Evolutionary conservation across 352 stramenopile genomes (phyloP).

Genomic region (Pelagophyceae sp.): DNA sequence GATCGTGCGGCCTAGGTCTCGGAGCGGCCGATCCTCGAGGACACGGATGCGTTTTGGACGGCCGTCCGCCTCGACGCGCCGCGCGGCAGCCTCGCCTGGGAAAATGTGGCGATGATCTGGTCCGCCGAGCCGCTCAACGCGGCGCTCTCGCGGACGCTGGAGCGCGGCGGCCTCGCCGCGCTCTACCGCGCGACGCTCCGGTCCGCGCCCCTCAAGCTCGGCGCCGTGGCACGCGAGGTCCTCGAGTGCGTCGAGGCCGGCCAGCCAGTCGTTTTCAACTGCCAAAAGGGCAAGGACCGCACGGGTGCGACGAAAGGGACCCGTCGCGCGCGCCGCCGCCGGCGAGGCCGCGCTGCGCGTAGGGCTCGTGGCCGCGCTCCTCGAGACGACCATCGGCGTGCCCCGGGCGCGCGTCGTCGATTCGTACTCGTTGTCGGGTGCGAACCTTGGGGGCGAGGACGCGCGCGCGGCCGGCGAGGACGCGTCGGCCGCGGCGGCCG

Average conservation of each 20-base stretch:
- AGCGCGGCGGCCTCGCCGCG: background rate
- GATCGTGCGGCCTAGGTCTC: no score
- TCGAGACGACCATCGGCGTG: background rate
- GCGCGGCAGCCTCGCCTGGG: background rate
- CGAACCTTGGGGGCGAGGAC: constrained; percentile 4
- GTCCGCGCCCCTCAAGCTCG: background rate
- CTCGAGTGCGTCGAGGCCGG: background rate
- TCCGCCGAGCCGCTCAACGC: background rate
- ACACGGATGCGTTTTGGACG: background rate
- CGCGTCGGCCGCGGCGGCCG: background rate
- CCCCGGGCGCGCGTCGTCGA: background rate
- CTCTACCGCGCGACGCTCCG: background rate
- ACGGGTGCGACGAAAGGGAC: no score
- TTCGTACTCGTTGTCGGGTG: background rate
- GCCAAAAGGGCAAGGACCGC: constrained; percentile 10
- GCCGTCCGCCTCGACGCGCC: background rate
- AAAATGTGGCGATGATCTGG: background rate
- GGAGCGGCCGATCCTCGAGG: background rate
- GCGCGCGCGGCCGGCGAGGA: background rate
- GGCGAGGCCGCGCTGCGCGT: no score
- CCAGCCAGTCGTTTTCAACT: background rate
- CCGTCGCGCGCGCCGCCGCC: no score
- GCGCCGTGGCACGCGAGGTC: background rate
- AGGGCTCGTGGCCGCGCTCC: background rate
- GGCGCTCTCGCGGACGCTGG: constrained; percentile 1